Base-by-base conservation (phyloP, 2,329 filamentous ascomycete species). In the Xylaria sp. region DNA sequence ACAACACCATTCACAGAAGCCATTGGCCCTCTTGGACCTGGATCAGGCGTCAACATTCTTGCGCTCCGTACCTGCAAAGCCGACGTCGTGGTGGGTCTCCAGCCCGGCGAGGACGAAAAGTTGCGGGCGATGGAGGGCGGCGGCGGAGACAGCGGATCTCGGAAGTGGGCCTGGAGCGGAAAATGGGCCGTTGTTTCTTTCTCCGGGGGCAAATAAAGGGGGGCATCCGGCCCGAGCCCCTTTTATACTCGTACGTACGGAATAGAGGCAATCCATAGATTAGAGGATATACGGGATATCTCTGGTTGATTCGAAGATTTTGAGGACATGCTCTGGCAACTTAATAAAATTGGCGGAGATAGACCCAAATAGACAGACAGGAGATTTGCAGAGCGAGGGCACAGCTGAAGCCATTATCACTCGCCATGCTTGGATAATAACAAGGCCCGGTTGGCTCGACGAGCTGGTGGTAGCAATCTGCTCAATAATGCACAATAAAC, bases 111-210 rank as follows among this genome's bases (percentile, higher is more conserved):
- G 71, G 94, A 99, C 70, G 92, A 97, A 76, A 84, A 87, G 72
- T 78, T 97, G 56, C 85, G 82, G 66, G 79, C 82, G 7, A 81
- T 77, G 56, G 85, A 90, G 55, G 85, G 81, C 13, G 90, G 89
- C 1, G 90, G 89, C 2, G 89, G 87, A 13, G 86, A 91, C 62
- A 77, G 83, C 65, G 74, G 88, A 73, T 82, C 85, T 23, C 82
- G 94, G 58, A 89, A 90, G 73, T 97, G 93, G 93, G 92, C 91
- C 0, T 97, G 92, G 92, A 89, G 85, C 70, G 93, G 93, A 48
- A 97, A 97, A 75, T 97, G 91, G 90, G 93, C 93, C 4, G 91
- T 97, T n/a, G 87, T 96, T 3, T 92, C 90, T 35, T 91, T 92
- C 69, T 91, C 83, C 51, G 82, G 88, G 66, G 89, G 89, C 0